Evolutionary conservation across 2,329 filamentous ascomycete genomes (phyloP).

Genomic region (Calonectria fujianensis): DNA sequence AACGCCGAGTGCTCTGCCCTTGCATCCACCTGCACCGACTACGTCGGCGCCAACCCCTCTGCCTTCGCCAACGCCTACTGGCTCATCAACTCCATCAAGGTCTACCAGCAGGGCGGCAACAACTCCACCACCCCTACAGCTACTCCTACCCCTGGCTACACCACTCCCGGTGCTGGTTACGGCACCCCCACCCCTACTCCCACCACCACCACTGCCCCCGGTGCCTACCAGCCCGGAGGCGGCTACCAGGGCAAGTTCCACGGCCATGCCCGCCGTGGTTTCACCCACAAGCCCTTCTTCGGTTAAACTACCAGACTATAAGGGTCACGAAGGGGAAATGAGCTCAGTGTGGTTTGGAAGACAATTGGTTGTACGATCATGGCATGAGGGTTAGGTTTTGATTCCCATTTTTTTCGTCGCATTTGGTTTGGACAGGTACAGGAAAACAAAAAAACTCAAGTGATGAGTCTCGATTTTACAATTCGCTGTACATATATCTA

Average conservation of each 20-base stretch:
- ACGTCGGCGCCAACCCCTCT: slow-evolving; percentile 81
- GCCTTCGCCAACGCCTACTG: slow-evolving; percentile 86
- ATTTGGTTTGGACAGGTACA: slow-evolving; percentile 33
- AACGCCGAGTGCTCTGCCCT: slow-evolving; percentile 75
- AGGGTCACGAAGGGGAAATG: neutral
- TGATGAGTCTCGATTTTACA: slow-evolving; percentile 29
- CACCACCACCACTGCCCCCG: neutral
- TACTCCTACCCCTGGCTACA: slow-evolving; percentile 32
- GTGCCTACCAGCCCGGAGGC: neutral
- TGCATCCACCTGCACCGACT: slow-evolving; percentile 81
- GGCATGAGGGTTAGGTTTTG: slow-evolving; percentile 19
- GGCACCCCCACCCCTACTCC: slow-evolving; percentile 1
- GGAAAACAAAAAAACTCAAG: slow-evolving; percentile 14
- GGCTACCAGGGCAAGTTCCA: slow-evolving; percentile 2
- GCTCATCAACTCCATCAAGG: slow-evolving; percentile 82
- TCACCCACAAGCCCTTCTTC: slow-evolving; percentile 45
- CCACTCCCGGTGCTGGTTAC: slow-evolving; percentile 31
- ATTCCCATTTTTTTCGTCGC: slow-evolving; percentile 5
- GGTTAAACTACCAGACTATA: slow-evolving; percentile 38
- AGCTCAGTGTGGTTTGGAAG: neutral
- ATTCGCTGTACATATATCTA: slow-evolving; percentile 39
- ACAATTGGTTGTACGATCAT: slow-evolving; percentile 1
- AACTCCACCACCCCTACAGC: slow-evolving; percentile 37
- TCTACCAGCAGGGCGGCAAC: slow-evolving; percentile 66
- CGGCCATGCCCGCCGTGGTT: slow-evolving; percentile 37